Percentiles rank a stretch among this genome's conserved stretches.
These are phyloP conservation scores for Dendrobium huoshanense DNA, from an alignment of 106 monocot species.

Conservation along the genomic window DNA sequence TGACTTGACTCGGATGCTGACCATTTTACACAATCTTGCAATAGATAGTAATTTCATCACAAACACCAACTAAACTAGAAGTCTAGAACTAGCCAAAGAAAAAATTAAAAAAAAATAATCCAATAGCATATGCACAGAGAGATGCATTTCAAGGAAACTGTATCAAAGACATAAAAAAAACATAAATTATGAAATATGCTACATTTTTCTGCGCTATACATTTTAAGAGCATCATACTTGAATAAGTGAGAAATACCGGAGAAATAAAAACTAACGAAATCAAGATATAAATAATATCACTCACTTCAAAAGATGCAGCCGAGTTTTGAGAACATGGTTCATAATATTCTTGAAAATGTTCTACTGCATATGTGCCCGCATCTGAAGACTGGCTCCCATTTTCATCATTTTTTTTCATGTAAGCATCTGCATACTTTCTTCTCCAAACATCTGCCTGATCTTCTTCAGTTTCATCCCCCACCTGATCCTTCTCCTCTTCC, in stretches of 20 bases:
- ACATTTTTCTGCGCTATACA: too few species aligned
- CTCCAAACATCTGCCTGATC: background rate
- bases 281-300: background rate
- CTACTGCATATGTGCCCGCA: background rate
- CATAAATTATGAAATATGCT: too few species aligned
- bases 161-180: too few species aligned
- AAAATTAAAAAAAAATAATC: background rate
- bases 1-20: too few species aligned
- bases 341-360: conserved; percentile 9
- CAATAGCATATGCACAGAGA: too few species aligned
- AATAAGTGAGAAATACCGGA: background rate
- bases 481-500: background rate
- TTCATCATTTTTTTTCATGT: background rate
- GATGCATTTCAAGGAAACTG: too few species aligned
- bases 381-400: background rate
- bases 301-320: conserved; percentile 23
- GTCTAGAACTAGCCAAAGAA: background rate
- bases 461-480: conserved; percentile 7
- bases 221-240: background rate
- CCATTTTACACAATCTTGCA: background rate
- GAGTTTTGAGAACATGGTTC: background rate
- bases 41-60: background rate
- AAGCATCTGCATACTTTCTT: too few species aligned
- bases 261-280: background rate
- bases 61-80: background rate